These are phyloP conservation scores for Chlorella sorokiniana DNA, from an alignment of 139 green algal species.

Conservation along the genomic window DNA sequence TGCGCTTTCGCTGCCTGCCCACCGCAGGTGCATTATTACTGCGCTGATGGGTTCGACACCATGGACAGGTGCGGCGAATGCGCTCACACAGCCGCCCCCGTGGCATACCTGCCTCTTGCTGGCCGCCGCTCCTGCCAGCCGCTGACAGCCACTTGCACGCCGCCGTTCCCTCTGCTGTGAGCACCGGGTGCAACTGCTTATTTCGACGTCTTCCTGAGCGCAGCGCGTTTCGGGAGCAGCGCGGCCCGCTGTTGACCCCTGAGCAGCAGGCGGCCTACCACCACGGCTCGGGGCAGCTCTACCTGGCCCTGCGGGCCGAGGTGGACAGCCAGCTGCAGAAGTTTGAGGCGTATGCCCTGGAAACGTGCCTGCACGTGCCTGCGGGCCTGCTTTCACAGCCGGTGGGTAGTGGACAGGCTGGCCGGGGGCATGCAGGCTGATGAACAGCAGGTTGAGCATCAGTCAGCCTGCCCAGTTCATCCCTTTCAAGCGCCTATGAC, in stretches of 20 bases:
- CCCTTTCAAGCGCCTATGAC: not conserved
- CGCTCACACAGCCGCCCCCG: not conserved
- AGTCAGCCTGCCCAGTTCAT: not conserved
- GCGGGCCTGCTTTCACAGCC: conserved; percentile 33
- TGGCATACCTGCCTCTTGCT: no score
- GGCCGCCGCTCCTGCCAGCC: not conserved
- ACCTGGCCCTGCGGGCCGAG: conserved; percentile 21
- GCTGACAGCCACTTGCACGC: not conserved
- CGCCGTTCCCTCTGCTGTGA: not conserved
- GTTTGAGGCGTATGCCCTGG: conserved; percentile 49
- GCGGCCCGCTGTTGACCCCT: conserved; percentile 13
- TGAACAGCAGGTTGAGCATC: not conserved
- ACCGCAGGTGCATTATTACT: conserved; percentile 28
- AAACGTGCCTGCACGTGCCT: conserved; percentile 45
- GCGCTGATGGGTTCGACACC: conserved; percentile 34
- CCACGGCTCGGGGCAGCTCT: conserved; percentile 35
- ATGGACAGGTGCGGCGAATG: conserved; percentile 18
- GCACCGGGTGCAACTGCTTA: not conserved
- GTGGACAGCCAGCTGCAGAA: conserved; percentile 31
- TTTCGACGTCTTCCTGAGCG: not conserved
- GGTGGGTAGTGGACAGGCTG: not conserved
- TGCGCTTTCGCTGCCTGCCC: no score
- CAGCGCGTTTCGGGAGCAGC: conserved; percentile 22
- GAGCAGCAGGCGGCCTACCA: conserved; percentile 31
- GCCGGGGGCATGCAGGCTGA: not conserved